These are phyloP conservation scores for Amoebophrya sp. DNA, from an alignment of 169 alveolate species.

Conservation along the genomic window DNA sequence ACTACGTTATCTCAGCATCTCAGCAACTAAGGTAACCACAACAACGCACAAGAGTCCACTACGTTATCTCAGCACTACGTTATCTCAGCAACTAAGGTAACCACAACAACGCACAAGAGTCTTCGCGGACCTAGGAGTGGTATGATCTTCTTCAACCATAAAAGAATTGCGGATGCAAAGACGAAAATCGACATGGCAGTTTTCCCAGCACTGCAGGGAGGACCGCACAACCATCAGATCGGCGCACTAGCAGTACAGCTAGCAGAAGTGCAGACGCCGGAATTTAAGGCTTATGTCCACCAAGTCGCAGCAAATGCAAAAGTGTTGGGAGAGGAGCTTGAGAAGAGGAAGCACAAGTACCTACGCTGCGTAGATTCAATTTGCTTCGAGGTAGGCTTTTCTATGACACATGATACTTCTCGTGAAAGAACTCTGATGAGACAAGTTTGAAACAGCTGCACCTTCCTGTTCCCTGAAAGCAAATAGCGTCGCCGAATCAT, in stretches of 20 bases:
- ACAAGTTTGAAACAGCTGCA: no score
- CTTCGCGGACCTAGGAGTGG: constrained; percentile 52
- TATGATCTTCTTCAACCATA: constrained; percentile 57
- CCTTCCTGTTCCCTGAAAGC: background rate
- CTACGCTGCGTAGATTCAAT: background rate
- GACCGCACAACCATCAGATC: constrained; percentile 84
- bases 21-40: constrained; percentile 66
- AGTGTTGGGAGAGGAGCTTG: constrained; percentile 67
- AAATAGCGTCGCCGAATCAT: no score
- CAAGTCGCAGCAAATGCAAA: constrained; percentile 58
- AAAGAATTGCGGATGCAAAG: constrained; percentile 64
- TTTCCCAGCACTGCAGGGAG: constrained; percentile 95
- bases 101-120: constrained; percentile 89
- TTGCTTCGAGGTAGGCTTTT: constrained; percentile 33
- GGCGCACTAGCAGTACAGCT: constrained; percentile 47
- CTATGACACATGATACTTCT: no score
- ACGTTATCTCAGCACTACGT: no score
- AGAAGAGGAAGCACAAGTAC: constrained; percentile 50
- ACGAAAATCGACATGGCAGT: constrained; percentile 87
- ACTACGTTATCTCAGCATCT: no score
- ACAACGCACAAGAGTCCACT: constrained; percentile 87
- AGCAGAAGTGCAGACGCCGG: constrained; percentile 42
- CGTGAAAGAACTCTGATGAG: no score
- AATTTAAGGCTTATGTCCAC: constrained; percentile 37
- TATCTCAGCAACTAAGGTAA: constrained; percentile 54